Conservation (phyloP, 73 alveolate genomes). For the Diophrys sp. region DNA sequence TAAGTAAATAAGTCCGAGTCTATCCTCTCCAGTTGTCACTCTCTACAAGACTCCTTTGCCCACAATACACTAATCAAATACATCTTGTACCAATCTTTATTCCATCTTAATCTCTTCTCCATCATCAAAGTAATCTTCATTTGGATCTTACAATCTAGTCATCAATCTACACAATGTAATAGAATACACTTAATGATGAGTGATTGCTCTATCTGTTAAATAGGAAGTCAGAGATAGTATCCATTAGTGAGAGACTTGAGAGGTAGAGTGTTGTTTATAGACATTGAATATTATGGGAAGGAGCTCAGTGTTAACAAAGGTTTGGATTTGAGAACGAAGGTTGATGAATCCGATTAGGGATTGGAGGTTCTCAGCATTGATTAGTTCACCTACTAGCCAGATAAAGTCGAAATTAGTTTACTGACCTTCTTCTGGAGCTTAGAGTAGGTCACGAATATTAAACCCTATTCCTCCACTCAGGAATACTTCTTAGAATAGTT, state of each 20-base stretch:
- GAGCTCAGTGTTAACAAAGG: slow-evolving; percentile 54
- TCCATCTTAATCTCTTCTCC: not conserved
- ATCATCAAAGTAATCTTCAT: not conserved
- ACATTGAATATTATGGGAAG: slow-evolving; percentile 31
- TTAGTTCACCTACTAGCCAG: slow-evolving; percentile 46
- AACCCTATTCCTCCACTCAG: slow-evolving; percentile 57
- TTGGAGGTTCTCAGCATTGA: slow-evolving; percentile 32
- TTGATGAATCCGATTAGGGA: slow-evolving; percentile 43
- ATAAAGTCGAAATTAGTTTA: slow-evolving; percentile 15
- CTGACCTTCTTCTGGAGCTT: slow-evolving; percentile 15
- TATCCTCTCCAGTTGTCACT: too few relatives aligned
- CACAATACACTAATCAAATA: too few relatives aligned
- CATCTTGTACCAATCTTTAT: too few relatives aligned
- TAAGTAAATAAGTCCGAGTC: too few relatives aligned
- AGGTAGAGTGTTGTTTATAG: not conserved
- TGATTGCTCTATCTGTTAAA: not conserved
- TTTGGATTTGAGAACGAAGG: slow-evolving; percentile 34
- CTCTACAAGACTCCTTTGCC: too few relatives aligned
- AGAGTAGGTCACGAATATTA: slow-evolving; percentile 18
- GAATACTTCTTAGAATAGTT: slow-evolving; percentile 46
- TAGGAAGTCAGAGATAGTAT: not conserved
- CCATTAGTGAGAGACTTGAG: not conserved
- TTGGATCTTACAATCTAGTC: not conserved
- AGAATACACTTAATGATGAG: not conserved
- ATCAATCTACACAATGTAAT: not conserved